phyloP scores from a whole-genome alignment of 495 filamentous ascomycete genomes.

The Ramalina intermedia region DNA sequence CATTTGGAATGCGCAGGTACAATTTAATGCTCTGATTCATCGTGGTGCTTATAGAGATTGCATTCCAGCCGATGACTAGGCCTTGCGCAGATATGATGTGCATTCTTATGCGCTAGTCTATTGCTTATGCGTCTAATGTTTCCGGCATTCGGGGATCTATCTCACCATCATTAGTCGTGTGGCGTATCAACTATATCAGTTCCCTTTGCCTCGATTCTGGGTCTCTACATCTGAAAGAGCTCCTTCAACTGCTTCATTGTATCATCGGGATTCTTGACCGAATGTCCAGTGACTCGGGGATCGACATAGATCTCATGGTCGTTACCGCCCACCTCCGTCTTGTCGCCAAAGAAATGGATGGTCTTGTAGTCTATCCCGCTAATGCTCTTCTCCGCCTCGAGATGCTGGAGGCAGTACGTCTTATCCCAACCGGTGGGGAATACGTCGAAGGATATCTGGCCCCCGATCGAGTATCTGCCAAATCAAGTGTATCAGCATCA shows the following conservation, averaged over 20 bases:
- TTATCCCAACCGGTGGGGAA: conserved; percentile 98
- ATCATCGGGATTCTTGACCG: conserved; percentile 67
- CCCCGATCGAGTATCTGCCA: conserved; percentile 75
- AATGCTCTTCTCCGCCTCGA: conserved; percentile 64
- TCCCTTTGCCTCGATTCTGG: no score
- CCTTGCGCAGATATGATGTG: neutral
- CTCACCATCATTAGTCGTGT: no score
- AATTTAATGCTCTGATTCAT: no score
- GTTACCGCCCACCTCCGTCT: conserved; percentile 77
- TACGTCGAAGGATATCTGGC: conserved; percentile 95
- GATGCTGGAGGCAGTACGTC: conserved; percentile 84
- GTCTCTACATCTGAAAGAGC: conserved; percentile 52
- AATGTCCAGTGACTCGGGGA: conserved; percentile 65
- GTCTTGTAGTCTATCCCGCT: conserved; percentile 58
- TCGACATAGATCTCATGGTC: conserved; percentile 89
- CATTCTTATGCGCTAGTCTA: no score
- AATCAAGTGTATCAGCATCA: conserved; percentile 1
- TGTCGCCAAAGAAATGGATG: conserved; percentile 98
- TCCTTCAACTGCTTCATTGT: conserved; percentile 62
- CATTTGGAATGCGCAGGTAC: no score
- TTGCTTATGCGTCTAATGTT: no score
- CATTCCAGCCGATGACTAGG: neutral
- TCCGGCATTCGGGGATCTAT: no score
- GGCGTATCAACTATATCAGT: no score
- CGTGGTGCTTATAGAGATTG: no score